A percentile compares a stretch with the other conserved stretches of the same genome.
These are phyloP conservation scores for Grigorovia jiainica DNA, from an alignment of 805 yeast species.

Conservation along the genomic window DNA sequence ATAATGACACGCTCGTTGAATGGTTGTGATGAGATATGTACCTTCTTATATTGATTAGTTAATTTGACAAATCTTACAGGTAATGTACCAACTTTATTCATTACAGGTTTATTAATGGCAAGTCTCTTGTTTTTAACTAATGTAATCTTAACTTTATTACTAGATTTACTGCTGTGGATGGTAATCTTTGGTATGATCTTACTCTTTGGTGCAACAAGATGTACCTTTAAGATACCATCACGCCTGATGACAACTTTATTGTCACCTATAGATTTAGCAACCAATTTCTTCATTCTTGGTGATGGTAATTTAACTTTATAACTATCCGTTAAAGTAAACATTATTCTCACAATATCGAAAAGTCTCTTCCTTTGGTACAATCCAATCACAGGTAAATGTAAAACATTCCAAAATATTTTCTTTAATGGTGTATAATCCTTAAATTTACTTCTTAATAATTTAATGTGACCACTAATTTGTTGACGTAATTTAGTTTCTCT, in stretches of 20 bases:
- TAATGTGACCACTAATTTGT: constrained; percentile 22
- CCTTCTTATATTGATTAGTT: constrained; percentile 25
- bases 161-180: background rate
- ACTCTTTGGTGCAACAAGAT: constrained; percentile 16
- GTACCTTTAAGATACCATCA: constrained; percentile 33
- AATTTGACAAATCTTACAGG: constrained; percentile 38
- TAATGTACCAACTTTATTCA: constrained; percentile 21
- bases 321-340: constrained; percentile 53
- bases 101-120: constrained; percentile 4
- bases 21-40: constrained; percentile 37
- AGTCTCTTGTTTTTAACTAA: constrained; percentile 5
- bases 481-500: constrained; percentile 17
- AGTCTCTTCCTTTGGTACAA: constrained; percentile 51
- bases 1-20: constrained; percentile 25
- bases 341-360: constrained; percentile 54
- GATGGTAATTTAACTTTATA: constrained; percentile 52
- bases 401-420: constrained; percentile 54
- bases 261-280: constrained; percentile 44
- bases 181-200: constrained; percentile 7
- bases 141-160: constrained; percentile 12
- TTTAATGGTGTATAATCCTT: constrained; percentile 45
- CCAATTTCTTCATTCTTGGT: constrained; percentile 61
- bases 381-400: constrained; percentile 53
- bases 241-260: constrained; percentile 52
- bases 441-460: constrained; percentile 19